A percentile compares a stretch with the other conserved stretches of the same genome.
phyloP scores from a whole-genome alignment of 2,329 filamentous ascomycete genomes.

The Exophiala aquamarina region DNA sequence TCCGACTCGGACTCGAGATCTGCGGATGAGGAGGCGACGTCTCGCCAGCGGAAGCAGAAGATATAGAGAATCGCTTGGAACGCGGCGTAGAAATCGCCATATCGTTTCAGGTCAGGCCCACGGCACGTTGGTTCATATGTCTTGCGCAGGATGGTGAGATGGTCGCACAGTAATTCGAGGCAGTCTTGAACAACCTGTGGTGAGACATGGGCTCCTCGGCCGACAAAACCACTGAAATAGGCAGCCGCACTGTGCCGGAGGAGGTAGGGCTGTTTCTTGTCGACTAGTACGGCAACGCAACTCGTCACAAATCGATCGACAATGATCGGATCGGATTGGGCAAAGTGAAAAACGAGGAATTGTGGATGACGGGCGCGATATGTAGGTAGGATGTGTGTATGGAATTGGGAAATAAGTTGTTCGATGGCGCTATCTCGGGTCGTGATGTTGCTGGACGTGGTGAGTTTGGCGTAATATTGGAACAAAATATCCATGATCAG shows the following conservation, averaged over 20 bases:
- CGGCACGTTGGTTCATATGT: constrained; percentile 72
- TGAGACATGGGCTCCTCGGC: constrained; percentile 80
- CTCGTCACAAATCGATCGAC: constrained; percentile 80
- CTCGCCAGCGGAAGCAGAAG: constrained; percentile 97
- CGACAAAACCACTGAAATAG: constrained; percentile 92
- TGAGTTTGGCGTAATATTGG: constrained; percentile 67
- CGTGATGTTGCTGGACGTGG: constrained; percentile 44
- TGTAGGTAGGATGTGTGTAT: constrained; percentile 82
- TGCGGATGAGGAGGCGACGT: constrained; percentile 59
- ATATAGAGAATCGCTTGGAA: constrained; percentile 91
- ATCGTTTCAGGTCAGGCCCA: constrained; percentile 81
- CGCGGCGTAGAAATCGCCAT: constrained; percentile 80
- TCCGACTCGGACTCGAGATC: constrained; percentile 57
- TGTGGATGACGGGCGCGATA: constrained; percentile 92
- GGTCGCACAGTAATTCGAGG: constrained; percentile 73
- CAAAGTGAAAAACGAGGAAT: constrained; percentile 94
- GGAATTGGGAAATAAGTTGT: constrained; percentile 80
- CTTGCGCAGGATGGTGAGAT: constrained; percentile 73
- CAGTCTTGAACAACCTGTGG: constrained; percentile 75
- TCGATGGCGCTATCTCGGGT: constrained; percentile 72
- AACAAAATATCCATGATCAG: constrained; percentile 86
- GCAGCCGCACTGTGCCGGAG: constrained; percentile 82
- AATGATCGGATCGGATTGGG: constrained; percentile 74
- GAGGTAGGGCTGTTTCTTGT: constrained; percentile 67
- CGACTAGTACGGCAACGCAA: constrained; percentile 70